Conservation (phyloP, 2,329 filamentous ascomycete genomes). For the Lanzia echinophila region DNA sequence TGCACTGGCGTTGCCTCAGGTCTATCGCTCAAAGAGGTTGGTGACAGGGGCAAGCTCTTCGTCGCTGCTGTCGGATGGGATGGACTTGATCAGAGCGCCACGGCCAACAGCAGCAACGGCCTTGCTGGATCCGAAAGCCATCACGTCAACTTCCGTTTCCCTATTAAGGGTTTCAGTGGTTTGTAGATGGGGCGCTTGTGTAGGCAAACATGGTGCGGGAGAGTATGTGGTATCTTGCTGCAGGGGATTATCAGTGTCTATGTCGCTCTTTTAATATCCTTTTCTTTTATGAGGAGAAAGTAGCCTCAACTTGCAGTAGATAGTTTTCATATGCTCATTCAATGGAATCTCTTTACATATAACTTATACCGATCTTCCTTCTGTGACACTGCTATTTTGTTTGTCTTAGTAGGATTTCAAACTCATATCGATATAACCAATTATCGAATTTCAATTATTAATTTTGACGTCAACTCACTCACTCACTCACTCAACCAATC, state of each 20-base stretch:
- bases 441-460: no score
- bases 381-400: no score
- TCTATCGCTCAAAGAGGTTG: background rate
- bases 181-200: background rate
- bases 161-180: background rate
- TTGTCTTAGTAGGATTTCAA: no score
- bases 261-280: background rate
- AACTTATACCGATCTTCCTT: no score
- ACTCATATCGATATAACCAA: no score
- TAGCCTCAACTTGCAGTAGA: no score
- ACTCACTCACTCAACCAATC: no score
- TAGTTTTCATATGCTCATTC: background rate
- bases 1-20: constrained; percentile 23
- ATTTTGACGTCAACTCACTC: no score
- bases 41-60: background rate
- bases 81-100: background rate
- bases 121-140: background rate
- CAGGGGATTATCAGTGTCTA: background rate
- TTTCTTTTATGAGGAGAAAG: background rate
- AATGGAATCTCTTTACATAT: background rate
- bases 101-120: background rate
- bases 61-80: background rate
- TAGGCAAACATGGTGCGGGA: no score
- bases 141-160: background rate
- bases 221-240: background rate